Evolutionary conservation across 169 alveolate species (phyloP).

Genomic region (Plasmodium gonderi): DNA sequence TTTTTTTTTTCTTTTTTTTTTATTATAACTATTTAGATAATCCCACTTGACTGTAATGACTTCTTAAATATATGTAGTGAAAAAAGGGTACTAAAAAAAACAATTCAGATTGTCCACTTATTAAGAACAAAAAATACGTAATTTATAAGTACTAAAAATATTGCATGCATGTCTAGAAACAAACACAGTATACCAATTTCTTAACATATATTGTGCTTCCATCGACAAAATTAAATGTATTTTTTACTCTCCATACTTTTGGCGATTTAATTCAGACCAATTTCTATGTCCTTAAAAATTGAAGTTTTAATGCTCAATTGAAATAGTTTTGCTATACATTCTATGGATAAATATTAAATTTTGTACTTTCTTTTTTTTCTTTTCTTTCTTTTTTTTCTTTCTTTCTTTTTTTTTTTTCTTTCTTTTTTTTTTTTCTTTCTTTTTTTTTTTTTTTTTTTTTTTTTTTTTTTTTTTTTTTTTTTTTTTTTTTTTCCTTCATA

Average conservation of each 20-base stretch:
- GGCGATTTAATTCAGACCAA: neutral
- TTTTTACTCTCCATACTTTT: neutral
- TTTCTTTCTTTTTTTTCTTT: no score
- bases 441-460: no score
- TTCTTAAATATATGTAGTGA: no score
- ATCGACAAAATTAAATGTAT: neutral
- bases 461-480: no score
- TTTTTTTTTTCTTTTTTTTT: neutral
- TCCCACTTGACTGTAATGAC: no score
- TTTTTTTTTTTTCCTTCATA: no score
- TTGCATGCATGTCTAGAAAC: neutral
- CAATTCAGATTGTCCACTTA: neutral
- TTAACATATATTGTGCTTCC: neutral
- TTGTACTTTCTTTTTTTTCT: neutral
- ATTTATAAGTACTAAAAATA: neutral
- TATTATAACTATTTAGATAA: neutral
- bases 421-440: no score
- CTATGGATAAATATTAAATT: neutral
- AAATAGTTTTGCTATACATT: neutral
- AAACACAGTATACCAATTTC: neutral
- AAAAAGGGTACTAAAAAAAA: neutral
- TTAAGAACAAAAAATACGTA: neutral
- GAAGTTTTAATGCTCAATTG: neutral
- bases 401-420: no score
- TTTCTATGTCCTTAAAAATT: neutral